A percentile compares a stretch with the other conserved stretches of the same genome.
Evolutionary conservation across 1,139 yeast species (phyloP).

Genomic region (Meyerozyma athensensis): DNA sequence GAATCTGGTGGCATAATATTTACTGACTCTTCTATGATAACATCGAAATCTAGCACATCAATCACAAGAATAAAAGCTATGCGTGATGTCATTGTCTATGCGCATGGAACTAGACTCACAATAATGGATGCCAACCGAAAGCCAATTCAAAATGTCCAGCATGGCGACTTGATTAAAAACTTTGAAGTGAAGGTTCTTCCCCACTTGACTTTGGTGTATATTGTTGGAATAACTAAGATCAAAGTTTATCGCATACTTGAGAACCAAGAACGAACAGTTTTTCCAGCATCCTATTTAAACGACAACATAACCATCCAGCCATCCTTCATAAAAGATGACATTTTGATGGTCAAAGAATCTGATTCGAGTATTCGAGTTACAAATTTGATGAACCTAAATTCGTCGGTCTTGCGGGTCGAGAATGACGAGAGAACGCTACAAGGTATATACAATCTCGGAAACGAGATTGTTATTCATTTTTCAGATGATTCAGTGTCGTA

Average conservation of each 20-base stretch:
- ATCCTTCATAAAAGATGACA: neutral
- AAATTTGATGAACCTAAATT: neutral
- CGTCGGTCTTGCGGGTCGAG: neutral
- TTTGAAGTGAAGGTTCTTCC: neutral
- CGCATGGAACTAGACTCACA: neutral
- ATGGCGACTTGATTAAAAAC: neutral
- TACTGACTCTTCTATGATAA: neutral
- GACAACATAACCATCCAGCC: neutral
- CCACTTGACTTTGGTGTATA: too few species aligned
- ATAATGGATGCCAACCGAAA: neutral
- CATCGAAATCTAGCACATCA: neutral
- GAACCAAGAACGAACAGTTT: neutral
- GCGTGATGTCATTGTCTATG: neutral
- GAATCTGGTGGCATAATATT: neutral
- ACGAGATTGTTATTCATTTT: neutral
- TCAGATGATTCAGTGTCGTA: slow-evolving; percentile 1
- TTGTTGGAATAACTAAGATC: neutral
- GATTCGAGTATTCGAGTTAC: neutral
- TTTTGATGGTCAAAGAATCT: neutral
- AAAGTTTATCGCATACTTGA: neutral
- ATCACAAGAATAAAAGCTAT: neutral
- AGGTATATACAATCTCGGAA: neutral
- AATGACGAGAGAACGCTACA: neutral
- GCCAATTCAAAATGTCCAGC: neutral
- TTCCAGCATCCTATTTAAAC: neutral